Evolutionary conservation across 2,329 filamentous ascomycete species (phyloP), one percentile per base, ranked within the genome.

Genomic region (Colletotrichum destructivum): DNA sequence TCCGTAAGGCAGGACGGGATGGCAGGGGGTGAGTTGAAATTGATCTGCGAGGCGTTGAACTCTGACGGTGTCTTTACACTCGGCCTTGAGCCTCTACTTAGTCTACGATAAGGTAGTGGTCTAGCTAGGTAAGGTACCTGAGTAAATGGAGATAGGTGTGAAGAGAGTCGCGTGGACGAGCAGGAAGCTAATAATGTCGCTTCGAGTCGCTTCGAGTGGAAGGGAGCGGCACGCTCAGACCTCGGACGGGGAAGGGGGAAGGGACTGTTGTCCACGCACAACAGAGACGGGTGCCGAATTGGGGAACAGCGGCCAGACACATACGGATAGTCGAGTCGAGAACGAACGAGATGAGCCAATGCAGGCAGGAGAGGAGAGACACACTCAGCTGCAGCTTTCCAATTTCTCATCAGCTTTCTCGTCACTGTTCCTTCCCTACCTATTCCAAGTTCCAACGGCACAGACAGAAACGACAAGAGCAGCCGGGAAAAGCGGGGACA

Each of bases 281-380:
- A 15, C 13, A 31, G 42, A 13, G 21, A 57, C 47, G 44, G 59
- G n/a, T 69, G 56, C 63, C 55, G 62, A 56, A 68, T 70, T 70
- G 47, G 55, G 38, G 3, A n/a, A 40, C 59, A 16, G 40, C 13
- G 40, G 26, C 42, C 26, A 46, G 46, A 38, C 35, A 35, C 31
- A 35, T 11, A 38, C 46, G 52, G 54, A 26, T 46, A 35, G 61
- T 21, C 40, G 63, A 23, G 54, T 42, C 54, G n/a, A 23, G 21
- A n/a, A 21, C 8, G 18, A 59, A 38, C n/a, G 18, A 59, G 21
- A 63, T 52, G 23, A 23, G 35, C 47, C 64, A 44, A 69, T 64
- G 44, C 66, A 69, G 44, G 52, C 57, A 51, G 49, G 66, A 57
- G 60, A 57, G 31, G 60, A 56, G 66, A 64, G 60, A 57, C 42